Conservation (phyloP, 495 filamentous ascomycete genomes). For the Margaritispora aquatica region DNA sequence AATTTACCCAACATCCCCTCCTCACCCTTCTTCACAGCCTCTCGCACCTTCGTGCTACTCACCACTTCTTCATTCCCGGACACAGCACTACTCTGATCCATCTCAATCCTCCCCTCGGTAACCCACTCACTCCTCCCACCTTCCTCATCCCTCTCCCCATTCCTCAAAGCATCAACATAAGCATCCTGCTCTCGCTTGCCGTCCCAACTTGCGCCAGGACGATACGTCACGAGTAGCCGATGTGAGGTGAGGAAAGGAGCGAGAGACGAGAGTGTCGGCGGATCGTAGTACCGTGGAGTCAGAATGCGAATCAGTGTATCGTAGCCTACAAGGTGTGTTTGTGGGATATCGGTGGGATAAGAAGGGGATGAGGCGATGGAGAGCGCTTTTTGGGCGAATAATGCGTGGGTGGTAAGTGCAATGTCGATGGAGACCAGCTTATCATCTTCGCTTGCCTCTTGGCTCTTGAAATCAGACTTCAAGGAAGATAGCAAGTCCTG, state of each 20-base stretch:
- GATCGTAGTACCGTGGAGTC: constrained; percentile 76
- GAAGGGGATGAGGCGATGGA: constrained; percentile 51
- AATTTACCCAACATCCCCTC: constrained; percentile 50
- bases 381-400: constrained; percentile 78
- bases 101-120: constrained; percentile 47
- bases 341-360: constrained; percentile 43
- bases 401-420: constrained; percentile 72
- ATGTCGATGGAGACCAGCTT: constrained; percentile 54
- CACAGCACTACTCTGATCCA: constrained; percentile 55
- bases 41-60: constrained; percentile 75
- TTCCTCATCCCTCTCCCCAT: constrained; percentile 44
- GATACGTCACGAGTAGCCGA: constrained; percentile 63
- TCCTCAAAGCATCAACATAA: constrained; percentile 47
- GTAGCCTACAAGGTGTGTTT: constrained; percentile 79
- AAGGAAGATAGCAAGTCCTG: constrained; percentile 42
- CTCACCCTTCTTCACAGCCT: constrained; percentile 48
- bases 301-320: constrained; percentile 86
- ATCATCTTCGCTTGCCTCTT: too few species aligned
- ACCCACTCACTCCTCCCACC: constrained; percentile 65
- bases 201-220: constrained; percentile 65
- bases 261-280: constrained; percentile 47
- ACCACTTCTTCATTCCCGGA: constrained; percentile 49
- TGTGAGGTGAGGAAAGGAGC: constrained; percentile 64
- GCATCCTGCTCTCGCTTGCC: constrained; percentile 47
- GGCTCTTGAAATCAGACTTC: too few species aligned